Percentiles rank a stretch among this genome's conserved stretches.
Conservation (phyloP, 768 basidiomycete species). For the Collybia mongolica region DNA sequence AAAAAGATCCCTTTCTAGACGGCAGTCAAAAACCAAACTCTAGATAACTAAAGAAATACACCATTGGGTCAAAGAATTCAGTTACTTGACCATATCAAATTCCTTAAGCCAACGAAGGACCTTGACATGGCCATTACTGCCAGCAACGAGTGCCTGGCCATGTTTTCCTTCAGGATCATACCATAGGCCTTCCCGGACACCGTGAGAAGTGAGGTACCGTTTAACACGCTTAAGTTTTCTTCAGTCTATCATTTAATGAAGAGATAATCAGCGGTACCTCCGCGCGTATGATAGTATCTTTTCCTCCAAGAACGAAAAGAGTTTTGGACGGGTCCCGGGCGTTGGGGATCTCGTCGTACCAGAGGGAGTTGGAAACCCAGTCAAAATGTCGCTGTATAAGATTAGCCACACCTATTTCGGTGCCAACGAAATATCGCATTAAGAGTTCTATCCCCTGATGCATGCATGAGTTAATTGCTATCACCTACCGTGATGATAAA, state of each 20-base stretch:
- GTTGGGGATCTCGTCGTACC: conserved; percentile 87
- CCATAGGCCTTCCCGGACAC: conserved; percentile 63
- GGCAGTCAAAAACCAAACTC: neutral
- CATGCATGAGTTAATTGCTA: conserved; percentile 1
- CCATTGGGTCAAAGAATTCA: neutral
- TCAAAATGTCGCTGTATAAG: conserved; percentile 81
- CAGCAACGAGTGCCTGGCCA: conserved; percentile 56
- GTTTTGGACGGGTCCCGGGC: conserved; percentile 65
- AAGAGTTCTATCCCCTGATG: conserved; percentile 72
- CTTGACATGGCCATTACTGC: conserved; percentile 49
- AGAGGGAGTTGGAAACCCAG: conserved; percentile 86
- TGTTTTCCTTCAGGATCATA: conserved; percentile 63
- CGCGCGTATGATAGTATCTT: conserved; percentile 77
- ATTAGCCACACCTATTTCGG: conserved; percentile 86
- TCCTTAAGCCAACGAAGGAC: conserved; percentile 65
- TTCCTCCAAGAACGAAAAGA: conserved; percentile 78
- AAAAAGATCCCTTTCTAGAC: neutral
- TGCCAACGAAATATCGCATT: conserved; percentile 85
- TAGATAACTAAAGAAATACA: neutral
- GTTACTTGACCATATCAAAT: conserved; percentile 2
- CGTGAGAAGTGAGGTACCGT: conserved; percentile 74
- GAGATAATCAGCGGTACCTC: conserved; percentile 39
- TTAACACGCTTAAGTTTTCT: conserved; percentile 55
- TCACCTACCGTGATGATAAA: neutral
- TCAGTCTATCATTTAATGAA: neutral